Base-by-base conservation (phyloP, 2,329 filamentous ascomycete species). In the Tolypocladium paradoxum region DNA sequence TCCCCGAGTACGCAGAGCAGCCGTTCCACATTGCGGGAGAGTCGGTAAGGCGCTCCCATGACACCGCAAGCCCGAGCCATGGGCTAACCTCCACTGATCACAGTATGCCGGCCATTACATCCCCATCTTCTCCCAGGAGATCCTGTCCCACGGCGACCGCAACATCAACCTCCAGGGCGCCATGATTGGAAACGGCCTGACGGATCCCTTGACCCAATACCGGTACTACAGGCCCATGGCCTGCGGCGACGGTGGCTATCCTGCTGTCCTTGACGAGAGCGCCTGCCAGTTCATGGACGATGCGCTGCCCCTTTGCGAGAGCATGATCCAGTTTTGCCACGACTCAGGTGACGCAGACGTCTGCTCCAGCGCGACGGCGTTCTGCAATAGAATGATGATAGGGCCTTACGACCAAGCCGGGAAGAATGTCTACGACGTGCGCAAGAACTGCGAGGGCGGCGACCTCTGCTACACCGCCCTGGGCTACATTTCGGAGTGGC, bases 91-190 rank as follows among this genome's bases (percentile, higher is more conserved):
- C 34, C 16, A 18, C 18, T 16, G 5, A 35, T 35, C 14, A 35
- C 34, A 35, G 2, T 96, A 96, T 66, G 90, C 88, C 60, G 91
- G 90, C 38, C 90, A 96, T 75, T 96, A 96, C 75, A 95, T 96
- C 60, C 91, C 90, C 38, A 87, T 91, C 58, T 95, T 96, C 63
- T 85, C 90, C 49, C 83, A 86, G 9, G 90, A 96, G 78, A 96
- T 96, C 60, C 78, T 96, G 50, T 85, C 86, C 27, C 90, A 96
- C 79, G 88, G 93, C 83, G 87, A 95, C 73, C 86, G 88, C 69
- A 96, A 96, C 80, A 96, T 96, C 79, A 96, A 96, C 77, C 84
- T 96, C 60, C 87, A 96, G 80, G 95, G 90, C 36, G 79, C 96
- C 56, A 75, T 96, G 58, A 96, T 99, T 64, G 93, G 92, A 53